These are phyloP conservation scores for Coemansia sp. DNA, from an alignment of 192 early-diverging fungal species.

Conservation along the genomic window DNA sequence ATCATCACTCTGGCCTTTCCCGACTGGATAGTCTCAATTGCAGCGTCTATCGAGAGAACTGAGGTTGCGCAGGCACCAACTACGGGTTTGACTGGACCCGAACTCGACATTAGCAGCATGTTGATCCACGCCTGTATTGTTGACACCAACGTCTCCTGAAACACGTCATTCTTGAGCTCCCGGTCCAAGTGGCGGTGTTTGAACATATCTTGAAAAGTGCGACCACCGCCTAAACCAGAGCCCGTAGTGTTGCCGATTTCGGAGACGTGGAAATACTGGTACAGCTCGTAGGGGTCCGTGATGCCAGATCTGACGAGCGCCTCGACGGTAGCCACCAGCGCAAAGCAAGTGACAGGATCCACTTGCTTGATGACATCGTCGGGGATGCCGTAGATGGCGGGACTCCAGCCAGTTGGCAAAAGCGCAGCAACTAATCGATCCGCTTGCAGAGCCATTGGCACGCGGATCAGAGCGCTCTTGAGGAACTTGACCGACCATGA, in stretches of 20 bases:
- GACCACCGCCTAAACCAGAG: conserved; percentile 85
- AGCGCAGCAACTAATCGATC: conserved; percentile 83
- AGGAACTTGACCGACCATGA: conserved; percentile 77
- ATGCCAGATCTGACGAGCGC: conserved; percentile 88
- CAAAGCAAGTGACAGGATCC: conserved; percentile 84
- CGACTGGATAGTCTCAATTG: no score
- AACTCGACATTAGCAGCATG: no score
- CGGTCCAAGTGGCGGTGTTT: no score
- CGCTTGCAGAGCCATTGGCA: conserved; percentile 88
- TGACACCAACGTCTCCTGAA: no score
- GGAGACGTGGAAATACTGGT: conserved; percentile 92
- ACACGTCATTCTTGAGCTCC: no score
- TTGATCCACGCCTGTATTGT: no score
- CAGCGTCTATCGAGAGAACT: no score
- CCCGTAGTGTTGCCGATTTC: conserved; percentile 91
- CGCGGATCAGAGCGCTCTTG: conserved; percentile 86
- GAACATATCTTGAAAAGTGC: conserved; percentile 63
- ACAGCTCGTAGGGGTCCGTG: conserved; percentile 96
- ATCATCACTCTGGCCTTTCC: no score
- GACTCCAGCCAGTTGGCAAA: conserved; percentile 93
- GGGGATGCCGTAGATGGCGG: conserved; percentile 87
- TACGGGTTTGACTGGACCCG: no score
- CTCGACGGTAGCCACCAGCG: conserved; percentile 88
- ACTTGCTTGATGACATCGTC: conserved; percentile 89
- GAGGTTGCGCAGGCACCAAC: no score